Evolutionary conservation across 2,329 filamentous ascomycete species (phyloP), one percentile per base, ranked within the genome.

Genomic region (Rhynchosporium agropyri): DNA sequence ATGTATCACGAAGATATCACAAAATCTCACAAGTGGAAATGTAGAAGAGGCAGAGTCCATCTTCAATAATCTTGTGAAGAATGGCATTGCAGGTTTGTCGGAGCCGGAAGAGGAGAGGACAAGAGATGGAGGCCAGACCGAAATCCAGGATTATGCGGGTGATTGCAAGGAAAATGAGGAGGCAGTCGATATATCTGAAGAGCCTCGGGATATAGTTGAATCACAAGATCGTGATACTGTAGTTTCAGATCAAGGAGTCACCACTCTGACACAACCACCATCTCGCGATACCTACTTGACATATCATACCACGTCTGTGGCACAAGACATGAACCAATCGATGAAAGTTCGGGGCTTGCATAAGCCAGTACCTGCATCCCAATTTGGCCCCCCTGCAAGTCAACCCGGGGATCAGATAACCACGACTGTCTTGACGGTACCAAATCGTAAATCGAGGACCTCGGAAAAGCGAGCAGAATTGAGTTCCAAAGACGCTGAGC

Each of bases 141-240:
- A 60, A 61, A 33, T 51, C 55, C 31, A 49, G 12, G n/a, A 74
- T 78, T 46, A 40, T 48, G 9, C 48, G 13, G 56, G 1, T 4
- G 50, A 64, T 13, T n/a, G 48, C 20, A 15, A 28, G 6, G 43
- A 43, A 28, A 20, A 20, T 13, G 20, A 58, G 31, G 56, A 62
- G 56, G 53, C 26, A 31, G 33, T 48, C n/a, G 57, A 68, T 40
- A 83, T 86, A 68, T 82, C 83, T 50, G 81, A 79, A 62, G 79
- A 78, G 28, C 83, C 84, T 42, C 87, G 86, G 83, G 78, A 81
- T 68, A 83, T 83, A 15, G 84, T 84, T 7, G 84, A 87, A 61
- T 81, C 80, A 2, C 77, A 87, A 43, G 82, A 87, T 68, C 78
- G 78, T 60, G 76, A 83, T 65, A 86, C 84, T 0, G 83, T 80